phyloP scores from a whole-genome alignment of 139 green algal species.

The Microglena sp. region DNA sequence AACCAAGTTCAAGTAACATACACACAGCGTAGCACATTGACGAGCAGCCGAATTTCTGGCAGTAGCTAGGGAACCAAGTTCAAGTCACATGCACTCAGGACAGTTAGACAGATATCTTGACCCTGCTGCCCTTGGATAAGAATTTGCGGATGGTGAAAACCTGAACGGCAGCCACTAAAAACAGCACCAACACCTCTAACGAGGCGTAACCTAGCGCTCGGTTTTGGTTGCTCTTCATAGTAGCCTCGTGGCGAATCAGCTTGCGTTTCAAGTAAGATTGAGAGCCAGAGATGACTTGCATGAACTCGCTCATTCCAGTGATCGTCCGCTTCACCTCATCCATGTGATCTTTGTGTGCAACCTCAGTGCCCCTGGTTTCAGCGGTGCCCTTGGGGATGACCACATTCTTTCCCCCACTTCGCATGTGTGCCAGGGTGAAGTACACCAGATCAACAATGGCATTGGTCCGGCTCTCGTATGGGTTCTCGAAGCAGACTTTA shows the following conservation, averaged over 20 bases:
- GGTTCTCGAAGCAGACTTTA: slow-evolving; percentile 44
- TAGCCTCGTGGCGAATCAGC: slow-evolving; percentile 37
- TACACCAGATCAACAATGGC: slow-evolving; percentile 46
- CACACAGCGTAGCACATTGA: too few relatives aligned
- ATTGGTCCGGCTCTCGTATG: slow-evolving; percentile 32
- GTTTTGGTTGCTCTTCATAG: slow-evolving; percentile 39
- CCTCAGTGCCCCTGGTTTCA: slow-evolving; percentile 27
- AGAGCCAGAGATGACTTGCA: slow-evolving; percentile 31
- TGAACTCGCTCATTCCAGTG: slow-evolving; percentile 34
- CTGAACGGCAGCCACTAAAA: slow-evolving; percentile 19
- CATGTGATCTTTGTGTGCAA: slow-evolving; percentile 35
- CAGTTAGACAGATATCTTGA: too few relatives aligned
- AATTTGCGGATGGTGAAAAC: too few relatives aligned
- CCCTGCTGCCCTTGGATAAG: too few relatives aligned
- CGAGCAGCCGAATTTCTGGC: too few relatives aligned
- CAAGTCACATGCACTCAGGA: too few relatives aligned
- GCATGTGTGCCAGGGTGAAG: slow-evolving; percentile 42
- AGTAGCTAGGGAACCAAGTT: too few relatives aligned
- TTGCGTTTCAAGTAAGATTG: slow-evolving; percentile 42
- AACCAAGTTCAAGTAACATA: too few relatives aligned
- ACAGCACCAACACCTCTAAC: slow-evolving; percentile 25
- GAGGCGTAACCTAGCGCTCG: slow-evolving; percentile 32
- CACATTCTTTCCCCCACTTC: slow-evolving; percentile 11
- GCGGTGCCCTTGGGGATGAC: slow-evolving; percentile 35
- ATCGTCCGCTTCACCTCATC: slow-evolving; percentile 33